phyloP scores from a whole-genome alignment of 2,329 filamentous ascomycete species.

The Epichloe amarillans region DNA sequence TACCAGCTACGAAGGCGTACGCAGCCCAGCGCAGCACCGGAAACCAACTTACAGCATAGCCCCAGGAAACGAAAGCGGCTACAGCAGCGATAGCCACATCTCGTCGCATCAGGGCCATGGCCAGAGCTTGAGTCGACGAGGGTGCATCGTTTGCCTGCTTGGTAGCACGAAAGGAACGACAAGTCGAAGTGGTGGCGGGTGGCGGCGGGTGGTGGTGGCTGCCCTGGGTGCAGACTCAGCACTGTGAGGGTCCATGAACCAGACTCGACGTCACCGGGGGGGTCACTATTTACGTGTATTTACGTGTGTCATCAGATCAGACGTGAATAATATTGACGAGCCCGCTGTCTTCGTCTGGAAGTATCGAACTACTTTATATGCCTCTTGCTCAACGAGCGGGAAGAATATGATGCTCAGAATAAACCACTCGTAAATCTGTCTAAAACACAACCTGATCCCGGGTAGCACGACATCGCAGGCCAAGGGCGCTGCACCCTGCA shows the following conservation, averaged over 20 bases:
- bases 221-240: not conserved
- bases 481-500: not conserved
- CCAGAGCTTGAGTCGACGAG: conserved; percentile 16
- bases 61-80: conserved; percentile 74
- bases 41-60: conserved; percentile 69
- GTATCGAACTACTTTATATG: not conserved
- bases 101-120: conserved; percentile 61
- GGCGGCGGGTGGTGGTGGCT: not conserved
- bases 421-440: not conserved
- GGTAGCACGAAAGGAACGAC: not conserved
- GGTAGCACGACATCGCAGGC: not conserved
- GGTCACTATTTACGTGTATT: too few relatives aligned
- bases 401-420: too few relatives aligned
- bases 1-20: conserved; percentile 68
- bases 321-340: not conserved
- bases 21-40: conserved; percentile 73
- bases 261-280: not conserved
- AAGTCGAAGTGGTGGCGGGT: not conserved
- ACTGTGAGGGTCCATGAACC: too few relatives aligned
- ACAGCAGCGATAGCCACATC: conserved; percentile 56
- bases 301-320: not conserved
- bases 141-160: conserved; percentile 18
- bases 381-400: not conserved
- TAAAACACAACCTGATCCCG: not conserved
- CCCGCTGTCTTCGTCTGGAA: not conserved